Base-by-base conservation (phyloP, 1,284 basidiomycete species). In the Calocybe gambosa region DNA sequence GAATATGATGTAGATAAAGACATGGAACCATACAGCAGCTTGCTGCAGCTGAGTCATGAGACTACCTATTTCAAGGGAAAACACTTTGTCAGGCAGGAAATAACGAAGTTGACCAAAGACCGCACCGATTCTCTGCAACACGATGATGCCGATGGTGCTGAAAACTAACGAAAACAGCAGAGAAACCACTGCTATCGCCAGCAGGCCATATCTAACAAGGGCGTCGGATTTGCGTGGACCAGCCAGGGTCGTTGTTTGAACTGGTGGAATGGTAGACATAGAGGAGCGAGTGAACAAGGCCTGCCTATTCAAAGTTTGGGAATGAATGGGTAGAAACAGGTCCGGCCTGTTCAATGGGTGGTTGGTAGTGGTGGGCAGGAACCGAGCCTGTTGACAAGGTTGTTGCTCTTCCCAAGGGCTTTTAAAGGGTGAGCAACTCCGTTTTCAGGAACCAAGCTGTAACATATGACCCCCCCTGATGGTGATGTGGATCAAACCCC, bases 41-140 rank as follows among this genome's bases (percentile, higher is more conserved):
- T 46, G 52, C 43, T 56, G 52, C 2, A 57, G 34, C 3, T 53
- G 52, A 2, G 44, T 37, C 34, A 58, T 21, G 16, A 50, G 46
- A 41, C 36, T 39, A 34, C 49, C 55, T 56, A 26, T 15, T n/a
- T n/a, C n/a, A n/a, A n/a, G n/a, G n/a, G n/a, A n/a, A n/a, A n/a
- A n/a, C n/a, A n/a, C n/a, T n/a, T n/a, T n/a, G n/a, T n/a, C n/a
- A n/a, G n/a, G n/a, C n/a, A n/a, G n/a, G n/a, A n/a, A n/a, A n/a
- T n/a, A n/a, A n/a, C n/a, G n/a, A n/a, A n/a, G n/a, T n/a, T n/a
- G n/a, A n/a, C n/a, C n/a, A n/a, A n/a, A n/a, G n/a, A n/a, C 4
- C 10, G 8, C 18, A 50, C 54, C 43, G 18, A 53, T 44, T 29
- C 35, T 50, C 19, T 36, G 39, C 5, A 50, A n/a, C 0, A 51